Conservation (phyloP, 2,329 filamentous ascomycete genomes). For the Penicillium sp. region DNA sequence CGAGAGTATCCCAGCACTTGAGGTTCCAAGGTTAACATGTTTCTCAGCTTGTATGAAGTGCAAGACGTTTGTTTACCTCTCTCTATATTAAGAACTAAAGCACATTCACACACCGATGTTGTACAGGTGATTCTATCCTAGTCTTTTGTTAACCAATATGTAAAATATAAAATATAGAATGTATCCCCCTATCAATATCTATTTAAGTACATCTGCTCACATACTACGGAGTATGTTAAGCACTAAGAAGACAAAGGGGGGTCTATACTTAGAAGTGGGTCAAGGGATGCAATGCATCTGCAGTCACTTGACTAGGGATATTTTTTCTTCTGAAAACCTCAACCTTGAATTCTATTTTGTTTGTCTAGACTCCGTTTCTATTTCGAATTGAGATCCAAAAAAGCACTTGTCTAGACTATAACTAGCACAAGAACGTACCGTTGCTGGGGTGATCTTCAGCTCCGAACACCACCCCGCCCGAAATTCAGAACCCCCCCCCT, state of each 20-base stretch:
- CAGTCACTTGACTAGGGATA: conserved; percentile 1
- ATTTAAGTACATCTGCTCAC: background rate
- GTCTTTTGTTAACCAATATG: too few relatives aligned
- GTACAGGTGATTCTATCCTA: too few relatives aligned
- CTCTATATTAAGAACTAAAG: too few relatives aligned
- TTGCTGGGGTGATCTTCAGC: conserved; percentile 14
- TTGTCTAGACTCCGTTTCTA: too few relatives aligned
- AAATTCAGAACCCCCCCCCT: conserved; percentile 1
- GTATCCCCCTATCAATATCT: too few relatives aligned
- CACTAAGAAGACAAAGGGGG: conserved; percentile 1
- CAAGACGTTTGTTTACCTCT: too few relatives aligned
- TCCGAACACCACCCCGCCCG: conserved; percentile 6
- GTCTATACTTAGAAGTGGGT: conserved; percentile 14
- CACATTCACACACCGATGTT: too few relatives aligned
- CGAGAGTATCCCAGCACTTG: too few relatives aligned
- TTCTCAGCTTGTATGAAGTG: too few relatives aligned
- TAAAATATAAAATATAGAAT: too few relatives aligned
- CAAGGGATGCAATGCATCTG: conserved; percentile 10
- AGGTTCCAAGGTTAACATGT: too few relatives aligned
- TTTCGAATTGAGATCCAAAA: background rate
- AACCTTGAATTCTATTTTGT: background rate
- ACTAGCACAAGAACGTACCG: background rate
- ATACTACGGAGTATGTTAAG: background rate
- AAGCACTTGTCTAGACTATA: background rate
- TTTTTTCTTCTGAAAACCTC: background rate